These are phyloP conservation scores for Hypocrella siamensis DNA, from an alignment of 2,329 filamentous ascomycete genomes.

Conservation along the genomic window DNA sequence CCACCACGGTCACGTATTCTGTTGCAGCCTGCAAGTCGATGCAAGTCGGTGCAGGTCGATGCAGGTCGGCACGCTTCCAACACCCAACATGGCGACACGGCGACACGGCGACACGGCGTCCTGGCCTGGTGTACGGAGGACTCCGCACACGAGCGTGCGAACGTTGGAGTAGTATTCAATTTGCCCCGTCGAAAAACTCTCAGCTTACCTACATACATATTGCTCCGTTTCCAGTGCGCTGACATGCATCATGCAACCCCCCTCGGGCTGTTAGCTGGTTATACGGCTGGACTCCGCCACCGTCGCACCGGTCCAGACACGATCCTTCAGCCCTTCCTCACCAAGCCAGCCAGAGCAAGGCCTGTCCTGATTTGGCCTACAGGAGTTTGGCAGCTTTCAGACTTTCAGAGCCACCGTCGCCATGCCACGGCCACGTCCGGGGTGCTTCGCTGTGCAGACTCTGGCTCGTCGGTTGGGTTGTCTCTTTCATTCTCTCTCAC, in stretches of 20 bases:
- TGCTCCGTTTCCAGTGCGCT: neutral
- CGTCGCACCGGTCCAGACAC: slow-evolving; percentile 7
- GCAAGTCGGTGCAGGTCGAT: too few species aligned
- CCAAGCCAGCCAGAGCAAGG: neutral
- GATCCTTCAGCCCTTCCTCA: slow-evolving; percentile 4
- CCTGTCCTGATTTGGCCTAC: too few species aligned
- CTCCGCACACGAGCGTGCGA: neutral
- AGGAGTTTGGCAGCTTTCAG: too few species aligned
- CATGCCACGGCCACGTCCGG: slow-evolving; percentile 3
- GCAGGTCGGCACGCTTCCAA: too few species aligned
- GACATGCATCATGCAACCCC: neutral
- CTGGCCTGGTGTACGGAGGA: neutral
- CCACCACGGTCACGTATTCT: too few species aligned
- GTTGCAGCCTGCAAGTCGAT: too few species aligned
- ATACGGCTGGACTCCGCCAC: slow-evolving; percentile 5
- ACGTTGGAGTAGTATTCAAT: neutral
- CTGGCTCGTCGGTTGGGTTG: too few species aligned
- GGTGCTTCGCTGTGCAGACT: too few species aligned
- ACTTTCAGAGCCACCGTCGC: slow-evolving; percentile 4
- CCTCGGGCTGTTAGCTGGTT: slow-evolving; percentile 3
- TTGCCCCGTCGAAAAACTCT: slow-evolving; percentile 1
- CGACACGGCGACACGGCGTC: neutral
- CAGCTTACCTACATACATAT: slow-evolving; percentile 1
- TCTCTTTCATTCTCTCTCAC: too few species aligned
- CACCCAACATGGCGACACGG: too few species aligned